Evolutionary conservation across 441 rosid genomes (phyloP).

Genomic region (Viola pubescens): DNA sequence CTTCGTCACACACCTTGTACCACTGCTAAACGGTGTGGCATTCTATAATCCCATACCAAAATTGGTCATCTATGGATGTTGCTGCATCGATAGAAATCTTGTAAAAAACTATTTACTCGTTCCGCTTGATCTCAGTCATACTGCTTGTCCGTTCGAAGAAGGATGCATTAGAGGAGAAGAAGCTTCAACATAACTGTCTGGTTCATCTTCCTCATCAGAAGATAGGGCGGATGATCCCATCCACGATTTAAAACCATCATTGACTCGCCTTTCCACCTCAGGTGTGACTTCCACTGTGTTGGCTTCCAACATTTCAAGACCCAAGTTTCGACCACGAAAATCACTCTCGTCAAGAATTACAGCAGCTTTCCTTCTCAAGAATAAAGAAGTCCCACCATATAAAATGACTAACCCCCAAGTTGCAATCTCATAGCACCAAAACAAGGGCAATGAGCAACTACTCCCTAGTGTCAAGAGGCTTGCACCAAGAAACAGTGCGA

Average conservation of each 20-base stretch:
- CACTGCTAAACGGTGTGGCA: too few relatives aligned
- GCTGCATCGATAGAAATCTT: too few relatives aligned
- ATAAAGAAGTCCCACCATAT: constrained; percentile 62
- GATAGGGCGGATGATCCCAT: constrained; percentile 77
- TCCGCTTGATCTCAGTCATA: constrained; percentile 18
- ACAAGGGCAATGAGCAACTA: constrained; percentile 71
- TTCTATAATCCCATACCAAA: too few relatives aligned
- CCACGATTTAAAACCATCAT: constrained; percentile 82
- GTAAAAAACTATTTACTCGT: background rate
- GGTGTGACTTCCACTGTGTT: constrained; percentile 60
- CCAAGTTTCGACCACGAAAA: constrained; percentile 43
- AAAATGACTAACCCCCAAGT: constrained; percentile 71
- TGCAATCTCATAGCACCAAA: constrained; percentile 89
- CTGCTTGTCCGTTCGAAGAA: constrained; percentile 34
- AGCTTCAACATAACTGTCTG: constrained; percentile 37
- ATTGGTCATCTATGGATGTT: too few relatives aligned
- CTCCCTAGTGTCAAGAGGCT: constrained; percentile 82
- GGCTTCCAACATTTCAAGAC: constrained; percentile 83
- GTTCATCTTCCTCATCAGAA: constrained; percentile 84
- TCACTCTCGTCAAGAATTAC: constrained; percentile 60
- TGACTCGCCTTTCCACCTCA: constrained; percentile 67
- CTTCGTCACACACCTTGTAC: too few relatives aligned
- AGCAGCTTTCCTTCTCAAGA: constrained; percentile 64
- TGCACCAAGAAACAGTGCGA: constrained; percentile 78
- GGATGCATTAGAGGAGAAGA: constrained; percentile 24